These are phyloP conservation scores for Akanthomyces lecanii DNA, from an alignment of 2,329 filamentous ascomycete species.

Conservation along the genomic window DNA sequence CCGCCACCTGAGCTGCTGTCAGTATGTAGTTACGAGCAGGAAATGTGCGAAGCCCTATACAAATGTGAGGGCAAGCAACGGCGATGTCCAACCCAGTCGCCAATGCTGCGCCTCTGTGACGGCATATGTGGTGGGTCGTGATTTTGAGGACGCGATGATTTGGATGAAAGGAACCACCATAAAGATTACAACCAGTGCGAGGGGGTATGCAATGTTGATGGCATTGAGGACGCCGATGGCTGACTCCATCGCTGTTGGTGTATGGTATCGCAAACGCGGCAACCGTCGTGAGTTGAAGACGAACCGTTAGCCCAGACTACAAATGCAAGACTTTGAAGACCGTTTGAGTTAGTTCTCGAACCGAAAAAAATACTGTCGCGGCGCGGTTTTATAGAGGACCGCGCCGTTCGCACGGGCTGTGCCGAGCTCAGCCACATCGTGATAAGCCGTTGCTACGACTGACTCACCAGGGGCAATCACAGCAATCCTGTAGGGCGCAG, in stretches of 20 bases:
- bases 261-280: background rate
- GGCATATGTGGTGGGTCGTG: background rate
- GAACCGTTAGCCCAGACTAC: too few species aligned
- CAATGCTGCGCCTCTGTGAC: background rate
- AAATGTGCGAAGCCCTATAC: background rate
- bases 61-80: background rate
- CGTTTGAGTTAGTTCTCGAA: too few species aligned
- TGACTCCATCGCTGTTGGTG: background rate
- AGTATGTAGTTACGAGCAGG: background rate
- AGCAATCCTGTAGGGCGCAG: too few species aligned
- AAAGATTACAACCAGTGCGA: background rate
- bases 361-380: too few species aligned
- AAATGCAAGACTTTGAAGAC: too few species aligned
- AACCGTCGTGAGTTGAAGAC: too few species aligned
- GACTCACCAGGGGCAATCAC: too few species aligned
- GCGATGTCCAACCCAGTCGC: slow-evolving; percentile 3
- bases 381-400: too few species aligned
- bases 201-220: background rate
- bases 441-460: too few species aligned
- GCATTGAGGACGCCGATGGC: background rate
- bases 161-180: background rate
- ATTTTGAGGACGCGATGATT: background rate
- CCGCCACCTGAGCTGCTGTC: background rate
- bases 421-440: too few species aligned
- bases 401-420: too few species aligned